Conservation (phyloP, 495 filamentous ascomycete genomes). For the Tuber brumale region DNA sequence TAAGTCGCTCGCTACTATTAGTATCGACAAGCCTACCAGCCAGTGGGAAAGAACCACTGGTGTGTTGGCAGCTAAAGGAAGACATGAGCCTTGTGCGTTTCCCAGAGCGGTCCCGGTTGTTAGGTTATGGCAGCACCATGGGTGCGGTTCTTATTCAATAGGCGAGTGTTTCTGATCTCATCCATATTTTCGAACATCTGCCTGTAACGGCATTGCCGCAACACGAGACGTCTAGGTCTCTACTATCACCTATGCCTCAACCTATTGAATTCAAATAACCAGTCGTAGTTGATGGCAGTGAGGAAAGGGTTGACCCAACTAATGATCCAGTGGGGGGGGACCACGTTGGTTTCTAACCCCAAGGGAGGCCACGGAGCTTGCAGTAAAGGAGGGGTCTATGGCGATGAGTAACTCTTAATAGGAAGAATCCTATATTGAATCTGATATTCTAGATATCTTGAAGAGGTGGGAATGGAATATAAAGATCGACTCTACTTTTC, state of each 20-base stretch:
- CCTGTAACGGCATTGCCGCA: slow-evolving; percentile 16
- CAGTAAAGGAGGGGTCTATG: slow-evolving; percentile 28
- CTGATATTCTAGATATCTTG: too few species aligned
- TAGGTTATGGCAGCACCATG: slow-evolving; percentile 91
- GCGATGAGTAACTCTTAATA: slow-evolving; percentile 35
- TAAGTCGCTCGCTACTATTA: slow-evolving; percentile 94
- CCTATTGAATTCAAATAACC: slow-evolving; percentile 24
- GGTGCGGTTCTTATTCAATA: slow-evolving; percentile 87
- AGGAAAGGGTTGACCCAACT: slow-evolving; percentile 15
- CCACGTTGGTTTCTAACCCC: slow-evolving; percentile 4
- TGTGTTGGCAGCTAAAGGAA: slow-evolving; percentile 84
- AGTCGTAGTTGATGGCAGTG: slow-evolving; percentile 17
- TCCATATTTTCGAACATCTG: background rate
- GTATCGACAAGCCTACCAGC: slow-evolving; percentile 79
- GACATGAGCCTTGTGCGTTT: slow-evolving; percentile 93
- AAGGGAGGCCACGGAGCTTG: slow-evolving; percentile 10
- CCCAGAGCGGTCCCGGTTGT: slow-evolving; percentile 93
- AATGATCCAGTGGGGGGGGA: slow-evolving; percentile 2
- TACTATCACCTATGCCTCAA: slow-evolving; percentile 49
- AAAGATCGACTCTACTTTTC: too few species aligned
- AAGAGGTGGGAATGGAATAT: too few species aligned
- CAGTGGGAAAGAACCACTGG: slow-evolving; percentile 71
- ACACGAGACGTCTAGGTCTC: slow-evolving; percentile 48
- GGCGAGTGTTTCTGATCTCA: slow-evolving; percentile 43
- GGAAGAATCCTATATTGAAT: too few species aligned